Base-by-base conservation (phyloP, 108 stramenopile genomes). In the Stephanodiscus triporus region DNA sequence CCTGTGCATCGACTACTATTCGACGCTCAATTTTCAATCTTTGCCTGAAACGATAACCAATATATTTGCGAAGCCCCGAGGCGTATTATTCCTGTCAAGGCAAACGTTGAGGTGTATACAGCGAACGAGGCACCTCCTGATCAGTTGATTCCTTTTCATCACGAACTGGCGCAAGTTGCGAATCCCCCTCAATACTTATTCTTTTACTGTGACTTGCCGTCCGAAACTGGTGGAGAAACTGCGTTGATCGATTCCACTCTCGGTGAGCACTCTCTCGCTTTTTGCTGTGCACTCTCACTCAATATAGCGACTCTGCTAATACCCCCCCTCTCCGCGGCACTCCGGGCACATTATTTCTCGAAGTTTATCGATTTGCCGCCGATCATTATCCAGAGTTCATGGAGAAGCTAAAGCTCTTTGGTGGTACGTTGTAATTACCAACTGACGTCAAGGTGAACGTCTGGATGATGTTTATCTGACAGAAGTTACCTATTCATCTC, bases 111-210 rank as follows among this genome's bases (percentile, higher is more conserved):
- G 61, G 87, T 95, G 4, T 92, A 86, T 40, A 92, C 94, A 2
- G 87, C 91, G 6, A 92, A 95, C 65, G 93, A 94, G 37, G 83
- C 86, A 14, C 90, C 90, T 32, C 86, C 90, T 13, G 81, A 87
- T 55, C 84, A 91, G 60, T 85, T 84, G 32, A 95, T 92, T 53
- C 90, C 94, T 0, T 92, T 92, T 69, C 94, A 95, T 74, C 94
- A 95, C 55, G 94, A 95, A 48, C 76, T 95, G 24, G 90, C 91
- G 9, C 91, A 95, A 73, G 78, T 82, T 40, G 73, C 78, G 42
- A 83, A 89, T 66, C 89, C 89, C 36, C 94, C 94, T 11, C 72
- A 72, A 53, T 90, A 91, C 36, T 43, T 95, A 17, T 88, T 90
- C 68, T 92, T 95, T 75, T 91, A 85, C 57, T 95, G 94, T 73